Evolutionary conservation across 2,329 filamentous ascomycete species (phyloP), one percentile per base, ranked within the genome.

Genomic region (Zasmidium citrigriseum): DNA sequence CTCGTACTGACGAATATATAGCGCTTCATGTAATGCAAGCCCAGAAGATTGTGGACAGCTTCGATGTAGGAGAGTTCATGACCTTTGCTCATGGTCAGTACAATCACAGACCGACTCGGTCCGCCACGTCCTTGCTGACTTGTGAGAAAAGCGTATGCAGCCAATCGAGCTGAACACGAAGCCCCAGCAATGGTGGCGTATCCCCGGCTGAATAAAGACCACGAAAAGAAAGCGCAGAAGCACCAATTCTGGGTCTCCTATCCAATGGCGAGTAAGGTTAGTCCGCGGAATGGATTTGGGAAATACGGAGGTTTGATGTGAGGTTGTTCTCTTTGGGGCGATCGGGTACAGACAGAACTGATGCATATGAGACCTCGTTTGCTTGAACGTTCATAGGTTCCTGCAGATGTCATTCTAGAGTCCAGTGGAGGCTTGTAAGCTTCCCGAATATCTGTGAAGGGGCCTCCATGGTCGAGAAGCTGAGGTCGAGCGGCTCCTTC

Each of bases 41-140:
- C 10, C 34, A 54, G 7, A 27, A 54, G 9, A 18, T 61, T 3
- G 24, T 63, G 7, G 48, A 57, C 14, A 44, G 7, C 2, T 63
- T 63, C 46, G 61, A 61, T 34, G 58, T 63, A 12, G 58, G 52
- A 25, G 55, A 63, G 34, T 63, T 63, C 58, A 63, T 61, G 58
- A 61, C 58, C 1, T 60, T 61, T 44, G 49, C 55, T 16, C 48
- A 57, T 48, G 55, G 25, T 27, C 34, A 16, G 34, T 41, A 4
- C 4, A n/a, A 41, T 16, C 34, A n/a, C 4, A 41, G 18, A 4
- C 12, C 27, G 5, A 41, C 16, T 41, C 34, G 5, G 7, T n/a
- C n/a, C n/a, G n/a, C n/a, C 4, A 41, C 7, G 14, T n/a, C 18
- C 14, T 10, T 41, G 34, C 34, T 41, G 18, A 41, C 16, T 10